A percentile compares a stretch with the other conserved stretches of the same genome.
phyloP scores from a whole-genome alignment of 2,329 filamentous ascomycete genomes.

The Emergomyces orientalis region DNA sequence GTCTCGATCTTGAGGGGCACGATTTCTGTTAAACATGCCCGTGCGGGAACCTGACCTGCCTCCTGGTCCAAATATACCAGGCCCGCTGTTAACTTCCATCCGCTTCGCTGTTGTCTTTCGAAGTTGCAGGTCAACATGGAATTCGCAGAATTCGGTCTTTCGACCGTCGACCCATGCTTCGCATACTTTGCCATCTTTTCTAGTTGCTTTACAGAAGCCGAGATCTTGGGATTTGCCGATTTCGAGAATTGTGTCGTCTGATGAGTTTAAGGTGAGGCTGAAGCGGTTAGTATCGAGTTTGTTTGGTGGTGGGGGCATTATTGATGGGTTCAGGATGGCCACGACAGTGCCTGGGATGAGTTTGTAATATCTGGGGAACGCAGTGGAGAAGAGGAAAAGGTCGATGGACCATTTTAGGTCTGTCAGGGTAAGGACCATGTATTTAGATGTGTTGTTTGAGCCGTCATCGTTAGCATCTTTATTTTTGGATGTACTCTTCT shows the following conservation, averaged over 20 bases:
- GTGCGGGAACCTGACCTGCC: constrained; percentile 35
- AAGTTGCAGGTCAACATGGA: constrained; percentile 74
- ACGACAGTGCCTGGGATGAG: constrained; percentile 83
- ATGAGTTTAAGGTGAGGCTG: constrained; percentile 73
- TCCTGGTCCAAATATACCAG: constrained; percentile 39
- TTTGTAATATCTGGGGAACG: constrained; percentile 90
- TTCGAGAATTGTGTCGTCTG: constrained; percentile 82
- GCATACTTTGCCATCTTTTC: constrained; percentile 75
- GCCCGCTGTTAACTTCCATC: constrained; percentile 70
- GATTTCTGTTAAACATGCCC: constrained; percentile 25
- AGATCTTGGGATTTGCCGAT: constrained; percentile 77
- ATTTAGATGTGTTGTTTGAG: constrained; percentile 57
- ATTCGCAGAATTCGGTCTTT: constrained; percentile 86
- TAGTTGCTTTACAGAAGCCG: constrained; percentile 75
- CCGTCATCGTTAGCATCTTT: constrained; percentile 43
- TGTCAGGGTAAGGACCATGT: constrained; percentile 82
- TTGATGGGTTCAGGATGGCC: constrained; percentile 80
- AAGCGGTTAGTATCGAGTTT: constrained; percentile 73
- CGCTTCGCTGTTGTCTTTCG: constrained; percentile 58
- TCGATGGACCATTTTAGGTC: constrained; percentile 88
- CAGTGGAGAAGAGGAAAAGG: constrained; percentile 82
- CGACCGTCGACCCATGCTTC: constrained; percentile 77
- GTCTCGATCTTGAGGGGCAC: constrained; percentile 14
- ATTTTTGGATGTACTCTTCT: constrained; percentile 34
- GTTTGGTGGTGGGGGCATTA: constrained; percentile 75